Conservation (phyloP, 2,329 filamentous ascomycete genomes). For the Aspergillus nomiae region DNA sequence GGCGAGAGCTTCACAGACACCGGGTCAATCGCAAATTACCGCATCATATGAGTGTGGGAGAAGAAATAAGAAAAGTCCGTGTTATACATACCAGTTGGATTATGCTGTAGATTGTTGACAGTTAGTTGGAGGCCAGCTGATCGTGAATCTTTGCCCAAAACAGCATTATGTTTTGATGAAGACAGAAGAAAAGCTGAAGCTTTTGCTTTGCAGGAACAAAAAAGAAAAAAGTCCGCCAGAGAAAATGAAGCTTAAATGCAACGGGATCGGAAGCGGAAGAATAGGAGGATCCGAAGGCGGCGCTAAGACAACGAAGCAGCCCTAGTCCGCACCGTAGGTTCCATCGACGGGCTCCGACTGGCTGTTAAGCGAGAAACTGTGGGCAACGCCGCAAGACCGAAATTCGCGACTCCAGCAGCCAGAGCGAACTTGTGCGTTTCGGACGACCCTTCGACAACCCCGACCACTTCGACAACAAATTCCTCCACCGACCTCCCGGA, state of each 20-base stretch:
- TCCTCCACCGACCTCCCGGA: constrained; percentile 36
- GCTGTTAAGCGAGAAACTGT: constrained; percentile 46
- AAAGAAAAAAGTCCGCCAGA: background rate
- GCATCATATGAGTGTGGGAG: constrained; percentile 66
- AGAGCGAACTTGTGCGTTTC: constrained; percentile 35
- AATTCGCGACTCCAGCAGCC: constrained; percentile 36
- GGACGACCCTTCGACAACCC: constrained; percentile 40
- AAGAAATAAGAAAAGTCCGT: constrained; percentile 10
- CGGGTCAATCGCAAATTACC: constrained; percentile 99
- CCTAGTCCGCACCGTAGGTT: constrained; percentile 36
- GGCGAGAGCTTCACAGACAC: constrained; percentile 83
- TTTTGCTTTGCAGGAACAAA: background rate
- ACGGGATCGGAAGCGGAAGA: constrained; percentile 28
- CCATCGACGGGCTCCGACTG: constrained; percentile 29
- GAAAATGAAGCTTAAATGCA: constrained; percentile 24
- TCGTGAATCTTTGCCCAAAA: constrained; percentile 4
- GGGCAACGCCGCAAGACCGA: constrained; percentile 39
- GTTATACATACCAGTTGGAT: constrained; percentile 26
- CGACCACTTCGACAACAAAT: constrained; percentile 44
- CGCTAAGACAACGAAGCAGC: constrained; percentile 28
- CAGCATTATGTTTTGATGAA: constrained; percentile 23
- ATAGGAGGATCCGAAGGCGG: constrained; percentile 8
- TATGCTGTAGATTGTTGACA: background rate
- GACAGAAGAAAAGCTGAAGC: background rate
- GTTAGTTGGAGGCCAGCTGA: background rate